Conservation (phyloP, 2,329 filamentous ascomycete genomes). For the Elsinoe arachidis region DNA sequence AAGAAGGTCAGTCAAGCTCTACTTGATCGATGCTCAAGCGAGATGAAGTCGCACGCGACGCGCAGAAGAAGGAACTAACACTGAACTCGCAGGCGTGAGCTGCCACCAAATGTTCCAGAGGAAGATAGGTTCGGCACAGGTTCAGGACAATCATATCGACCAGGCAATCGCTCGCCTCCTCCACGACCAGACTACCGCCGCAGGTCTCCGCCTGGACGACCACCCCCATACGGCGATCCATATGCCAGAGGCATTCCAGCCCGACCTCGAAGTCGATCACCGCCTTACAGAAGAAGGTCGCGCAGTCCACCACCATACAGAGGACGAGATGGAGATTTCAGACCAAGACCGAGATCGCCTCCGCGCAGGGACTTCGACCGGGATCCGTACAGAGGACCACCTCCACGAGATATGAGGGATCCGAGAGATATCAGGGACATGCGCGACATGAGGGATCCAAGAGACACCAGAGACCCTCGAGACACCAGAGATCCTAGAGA, state of each 20-base stretch:
- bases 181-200: constrained; percentile 32
- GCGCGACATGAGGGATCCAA: not conserved
- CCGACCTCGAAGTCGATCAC: constrained; percentile 22
- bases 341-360: constrained; percentile 25
- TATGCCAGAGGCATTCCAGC: constrained; percentile 23
- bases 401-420: constrained; percentile 23
- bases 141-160: constrained; percentile 32
- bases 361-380: constrained; percentile 28
- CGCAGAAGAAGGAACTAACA: constrained; percentile 47
- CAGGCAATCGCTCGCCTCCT: constrained; percentile 24
- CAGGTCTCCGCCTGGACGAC: constrained; percentile 40
- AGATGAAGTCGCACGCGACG: not conserved
- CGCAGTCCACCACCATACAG: constrained; percentile 24
- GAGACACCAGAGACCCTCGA: constrained; percentile 16
- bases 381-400: constrained; percentile 30
- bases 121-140: constrained; percentile 28
- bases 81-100: constrained; percentile 73
- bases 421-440: not conserved
- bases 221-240: constrained; percentile 25
- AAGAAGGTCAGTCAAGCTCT: not conserved
- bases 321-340: constrained; percentile 25
- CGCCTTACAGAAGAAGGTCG: constrained; percentile 24
- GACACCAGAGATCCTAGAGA: constrained; percentile 13
- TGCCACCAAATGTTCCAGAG: constrained; percentile 21
- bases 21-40: not conserved